phyloP scores from a whole-genome alignment of 2,329 filamentous ascomycete genomes.

The Alternaria brassicicola region DNA sequence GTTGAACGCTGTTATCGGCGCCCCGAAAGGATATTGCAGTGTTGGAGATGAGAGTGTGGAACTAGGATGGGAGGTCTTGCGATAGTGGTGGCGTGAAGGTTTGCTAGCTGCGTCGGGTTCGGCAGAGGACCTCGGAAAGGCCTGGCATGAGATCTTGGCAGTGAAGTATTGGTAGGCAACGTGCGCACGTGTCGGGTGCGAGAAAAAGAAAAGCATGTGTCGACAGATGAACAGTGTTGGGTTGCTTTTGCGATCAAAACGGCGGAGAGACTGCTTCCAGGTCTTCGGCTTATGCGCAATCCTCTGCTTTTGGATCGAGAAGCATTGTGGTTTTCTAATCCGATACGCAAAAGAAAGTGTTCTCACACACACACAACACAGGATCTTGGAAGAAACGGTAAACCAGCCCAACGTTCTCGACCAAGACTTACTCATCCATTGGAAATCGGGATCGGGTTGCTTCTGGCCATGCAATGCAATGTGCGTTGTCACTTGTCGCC shows the following conservation, averaged over 20 bases:
- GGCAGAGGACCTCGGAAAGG: background rate
- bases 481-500: background rate
- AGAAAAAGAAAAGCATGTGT: background rate
- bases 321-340: background rate
- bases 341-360: background rate
- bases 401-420: background rate
- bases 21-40: slow-evolving; percentile 27
- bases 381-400: background rate
- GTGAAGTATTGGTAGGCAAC: background rate
- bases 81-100: slow-evolving; percentile 9
- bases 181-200: background rate
- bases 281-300: background rate
- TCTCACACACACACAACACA: background rate
- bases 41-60: background rate
- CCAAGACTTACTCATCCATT: background rate
- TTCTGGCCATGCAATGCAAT: background rate
- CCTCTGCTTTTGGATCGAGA: background rate
- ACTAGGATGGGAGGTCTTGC: background rate
- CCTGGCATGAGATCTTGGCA: background rate
- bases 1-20: slow-evolving; percentile 31
- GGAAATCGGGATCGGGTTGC: background rate
- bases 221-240: background rate
- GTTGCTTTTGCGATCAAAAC: background rate
- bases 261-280: background rate
- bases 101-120: background rate